Percentiles rank a stretch among this genome's conserved stretches.
These are phyloP conservation scores for Penicillium sp. DNA, from an alignment of 2,329 filamentous ascomycete species.

Conservation along the genomic window DNA sequence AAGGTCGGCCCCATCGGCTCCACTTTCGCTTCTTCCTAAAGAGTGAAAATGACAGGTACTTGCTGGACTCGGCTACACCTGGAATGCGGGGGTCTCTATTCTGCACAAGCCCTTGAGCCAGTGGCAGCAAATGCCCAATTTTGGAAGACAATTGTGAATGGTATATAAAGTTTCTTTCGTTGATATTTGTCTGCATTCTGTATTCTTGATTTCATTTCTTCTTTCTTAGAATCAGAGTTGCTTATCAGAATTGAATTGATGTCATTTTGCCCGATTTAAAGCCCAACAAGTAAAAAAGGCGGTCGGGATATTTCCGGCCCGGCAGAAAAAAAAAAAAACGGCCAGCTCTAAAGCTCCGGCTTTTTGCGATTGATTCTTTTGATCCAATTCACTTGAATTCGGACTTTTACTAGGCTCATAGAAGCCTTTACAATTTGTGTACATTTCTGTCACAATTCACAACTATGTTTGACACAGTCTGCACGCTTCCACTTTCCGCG, in stretches of 20 bases:
- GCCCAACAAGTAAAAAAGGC: not conserved
- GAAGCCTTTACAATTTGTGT: not conserved
- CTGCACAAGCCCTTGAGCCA: not conserved
- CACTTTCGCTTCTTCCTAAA: constrained; percentile 42
- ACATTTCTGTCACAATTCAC: not conserved
- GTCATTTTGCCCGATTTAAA: constrained; percentile 2
- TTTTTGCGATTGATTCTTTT: not conserved
- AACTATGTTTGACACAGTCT: constrained; percentile 84
- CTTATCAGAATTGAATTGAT: constrained; percentile 6
- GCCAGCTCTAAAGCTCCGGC: constrained; percentile 13
- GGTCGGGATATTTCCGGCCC: constrained; percentile 19
- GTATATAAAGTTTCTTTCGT: not conserved
- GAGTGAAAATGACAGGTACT: not conserved
- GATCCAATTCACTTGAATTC: not conserved
- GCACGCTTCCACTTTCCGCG: constrained; percentile 77
- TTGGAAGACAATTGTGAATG: not conserved
- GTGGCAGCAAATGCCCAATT: not conserved
- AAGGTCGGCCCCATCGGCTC: constrained; percentile 57
- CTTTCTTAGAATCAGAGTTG: not conserved
- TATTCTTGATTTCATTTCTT: constrained; percentile 2
- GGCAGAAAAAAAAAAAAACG: constrained; percentile 22
- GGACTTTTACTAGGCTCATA: not conserved
- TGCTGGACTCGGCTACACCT: not conserved
- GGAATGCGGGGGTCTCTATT: not conserved
- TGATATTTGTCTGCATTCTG: not conserved